Evolutionary conservation across 495 filamentous ascomycete genomes (phyloP), one percentile per base, ranked within the genome.

Genomic region (Xylaria longipes): DNA sequence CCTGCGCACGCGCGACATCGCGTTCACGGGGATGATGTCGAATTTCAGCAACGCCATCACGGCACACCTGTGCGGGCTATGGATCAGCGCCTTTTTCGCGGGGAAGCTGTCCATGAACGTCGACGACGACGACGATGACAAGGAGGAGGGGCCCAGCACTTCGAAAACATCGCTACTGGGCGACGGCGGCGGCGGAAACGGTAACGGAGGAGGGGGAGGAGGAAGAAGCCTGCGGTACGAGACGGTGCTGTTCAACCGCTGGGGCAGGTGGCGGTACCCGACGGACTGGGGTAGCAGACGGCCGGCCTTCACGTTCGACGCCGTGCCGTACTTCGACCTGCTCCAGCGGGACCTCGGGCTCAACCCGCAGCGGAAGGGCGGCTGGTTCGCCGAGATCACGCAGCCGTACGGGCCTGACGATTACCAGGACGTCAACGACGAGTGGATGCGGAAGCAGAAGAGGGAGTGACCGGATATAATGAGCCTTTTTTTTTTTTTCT

Each of bases 271-370:
- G 87, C 81, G 92, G 11, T 91, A 90, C 73, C 89, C 90, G 1
- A 84, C 83, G 5, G 92, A 91, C 7, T 88, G 87, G 65, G 92
- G 91, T 0, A 80, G 77, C 22, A 84, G 87, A 67, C 88, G 88
- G 69, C 90, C 91, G 0, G 91, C 93, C 74, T 88, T 93, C 65
- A 90, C 91, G 48, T 94, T 93, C 75, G 93, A 96, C 78, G 87
- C 85, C 3, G 71, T 94, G 58, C 90, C 93, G 17, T 96, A 94
- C 76, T 77, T 94, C 3, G 93, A 95, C 79, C 70, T 93, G 74
- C 72, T 95, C 80, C 75, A 94, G 65, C 74, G 80, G 1, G 93
- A 95, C 75, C 68, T 95, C 65, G 92, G 92, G 11, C 75, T 86
- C 9, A 73, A 74, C 54, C 77, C 81, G 29, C 79, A 80, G 65